A percentile compares a stretch with the other conserved stretches of the same genome.
Conservation (phyloP, 306 rosid species). For the cucumber (Cucumis sativus) region Cucumber_9930_V3 NC_026659.2:18869501-18870000, state of each 20-base stretch:
- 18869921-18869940: slow-evolving; percentile 52
- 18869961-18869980: slow-evolving; percentile 41
- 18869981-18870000: slow-evolving; percentile 74
- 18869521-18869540: slow-evolving; percentile 86
- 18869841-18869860: neutral
- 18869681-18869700: neutral
- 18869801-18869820: neutral
- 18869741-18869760: neutral
- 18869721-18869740: neutral
- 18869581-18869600: slow-evolving; percentile 42
- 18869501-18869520: slow-evolving; percentile 81
- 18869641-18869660: neutral
- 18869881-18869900: slow-evolving; percentile 34
- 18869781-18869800: no score
- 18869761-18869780: neutral
- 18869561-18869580: slow-evolving; percentile 70
- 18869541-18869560: slow-evolving; percentile 88
- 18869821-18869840: neutral
- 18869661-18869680: neutral
- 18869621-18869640: neutral
- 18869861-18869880: slow-evolving; percentile 9
- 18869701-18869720: neutral
- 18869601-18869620: no score
- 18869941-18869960: slow-evolving; percentile 37
- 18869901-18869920: slow-evolving; percentile 85